Evolutionary conservation across 306 rosid genomes (phyloP).

Genomic region (Citrullus amarus): DNA sequence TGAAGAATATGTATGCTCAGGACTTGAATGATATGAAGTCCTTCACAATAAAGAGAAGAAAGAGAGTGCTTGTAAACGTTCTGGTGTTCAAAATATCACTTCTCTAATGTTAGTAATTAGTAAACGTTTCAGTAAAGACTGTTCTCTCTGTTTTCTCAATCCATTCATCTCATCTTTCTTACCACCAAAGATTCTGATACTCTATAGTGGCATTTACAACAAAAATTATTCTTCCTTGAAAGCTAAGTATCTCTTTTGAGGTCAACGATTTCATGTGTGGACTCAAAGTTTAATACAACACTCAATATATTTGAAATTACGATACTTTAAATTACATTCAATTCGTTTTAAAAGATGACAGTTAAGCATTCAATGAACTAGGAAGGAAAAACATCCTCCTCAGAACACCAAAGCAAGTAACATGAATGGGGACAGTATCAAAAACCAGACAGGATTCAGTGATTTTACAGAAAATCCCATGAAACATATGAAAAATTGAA

Average conservation of each 20-base stretch:
- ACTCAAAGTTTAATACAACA: not conserved
- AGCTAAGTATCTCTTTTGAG: not conserved
- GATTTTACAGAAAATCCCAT: not conserved
- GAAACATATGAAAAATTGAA: not conserved
- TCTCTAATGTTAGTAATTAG: no score
- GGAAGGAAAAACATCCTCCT: not conserved
- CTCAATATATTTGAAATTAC: no score
- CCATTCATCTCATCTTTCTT: not conserved
- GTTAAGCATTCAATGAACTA: not conserved
- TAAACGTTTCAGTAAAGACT: no score
- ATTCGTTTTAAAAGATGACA: no score
- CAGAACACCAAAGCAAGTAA: not conserved
- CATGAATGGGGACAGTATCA: not conserved
- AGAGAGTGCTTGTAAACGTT: not conserved
- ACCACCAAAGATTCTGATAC: not conserved
- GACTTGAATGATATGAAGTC: not conserved
- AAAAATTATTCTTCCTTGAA: not conserved
- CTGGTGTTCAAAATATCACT: no score
- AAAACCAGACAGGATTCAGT: not conserved
- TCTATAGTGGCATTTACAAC: not conserved
- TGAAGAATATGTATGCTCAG: not conserved
- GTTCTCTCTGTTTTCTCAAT: no score
- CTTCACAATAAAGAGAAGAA: not conserved
- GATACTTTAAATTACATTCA: no score
- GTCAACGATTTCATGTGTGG: not conserved